These are phyloP conservation scores for Candida adriatica DNA, from an alignment of 805 yeast genomes.

Conservation along the genomic window DNA sequence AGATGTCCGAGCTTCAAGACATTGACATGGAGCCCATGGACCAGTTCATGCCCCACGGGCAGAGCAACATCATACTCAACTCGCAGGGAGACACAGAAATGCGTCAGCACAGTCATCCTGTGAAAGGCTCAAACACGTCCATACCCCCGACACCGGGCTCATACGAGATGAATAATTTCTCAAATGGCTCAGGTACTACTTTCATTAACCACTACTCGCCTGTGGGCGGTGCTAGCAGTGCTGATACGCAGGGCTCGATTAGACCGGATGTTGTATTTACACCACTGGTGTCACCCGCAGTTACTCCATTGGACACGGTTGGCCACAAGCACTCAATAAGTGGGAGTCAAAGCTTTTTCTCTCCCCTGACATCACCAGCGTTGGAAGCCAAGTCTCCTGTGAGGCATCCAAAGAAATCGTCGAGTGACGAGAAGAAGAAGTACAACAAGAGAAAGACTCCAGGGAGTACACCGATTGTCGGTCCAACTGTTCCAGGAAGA, in stretches of 20 bases:
- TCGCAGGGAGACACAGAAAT: conserved; percentile 1
- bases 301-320: conserved; percentile 47
- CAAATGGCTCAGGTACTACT: conserved; percentile 4
- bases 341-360: conserved; percentile 21
- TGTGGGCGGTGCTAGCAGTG: conserved; percentile 9
- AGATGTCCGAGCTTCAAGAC: conserved; percentile 6
- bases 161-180: conserved; percentile 12
- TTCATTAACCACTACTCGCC: conserved; percentile 17
- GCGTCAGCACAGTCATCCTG: not conserved
- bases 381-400: conserved; percentile 37
- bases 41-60: conserved; percentile 8
- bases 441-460: conserved; percentile 33
- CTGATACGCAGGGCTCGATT: conserved; percentile 21
- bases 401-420: conserved; percentile 15
- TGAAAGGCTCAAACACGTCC: not conserved
- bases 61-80: not conserved
- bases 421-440: conserved; percentile 21
- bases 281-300: conserved; percentile 72
- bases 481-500: conserved; percentile 29
- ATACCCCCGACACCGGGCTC: conserved; percentile 22
- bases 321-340: conserved; percentile 6
- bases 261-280: conserved; percentile 62
- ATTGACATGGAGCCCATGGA: conserved; percentile 6
- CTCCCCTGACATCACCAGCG: conserved; percentile 66
- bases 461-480: conserved; percentile 31